Conservation (phyloP, 495 filamentous ascomycete species). For the Halenospora varia region DNA sequence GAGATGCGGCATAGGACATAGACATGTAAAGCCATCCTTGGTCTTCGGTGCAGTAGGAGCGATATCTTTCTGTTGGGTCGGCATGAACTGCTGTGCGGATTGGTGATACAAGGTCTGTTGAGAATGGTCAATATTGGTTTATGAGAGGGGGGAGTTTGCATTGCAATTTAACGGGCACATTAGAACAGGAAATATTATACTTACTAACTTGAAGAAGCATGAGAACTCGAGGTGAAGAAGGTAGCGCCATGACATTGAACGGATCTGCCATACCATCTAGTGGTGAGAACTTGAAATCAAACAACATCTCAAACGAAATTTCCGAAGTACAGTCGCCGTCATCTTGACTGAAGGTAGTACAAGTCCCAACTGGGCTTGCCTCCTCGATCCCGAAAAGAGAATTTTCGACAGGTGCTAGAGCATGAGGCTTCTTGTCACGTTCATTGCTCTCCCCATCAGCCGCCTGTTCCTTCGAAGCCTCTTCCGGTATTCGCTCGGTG, state of each 20-base stretch:
- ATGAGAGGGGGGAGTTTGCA: too few species aligned
- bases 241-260: not conserved
- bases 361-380: not conserved
- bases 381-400: too few species aligned
- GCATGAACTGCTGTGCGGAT: not conserved
- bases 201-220: not conserved
- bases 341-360: not conserved
- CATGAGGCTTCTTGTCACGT: not conserved
- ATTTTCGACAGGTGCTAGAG: not conserved
- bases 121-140: not conserved
- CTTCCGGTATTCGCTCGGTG: not conserved
- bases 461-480: not conserved
- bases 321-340: not conserved
- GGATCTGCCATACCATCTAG: not conserved
- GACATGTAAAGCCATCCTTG: not conserved
- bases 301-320: not conserved
- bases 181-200: not conserved
- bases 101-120: not conserved
- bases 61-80: not conserved
- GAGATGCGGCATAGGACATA: not conserved
- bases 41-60: not conserved
- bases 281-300: not conserved
- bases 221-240: not conserved
- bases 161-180: not conserved
- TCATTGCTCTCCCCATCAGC: not conserved